A percentile compares a stretch with the other conserved stretches of the same genome.
Evolutionary conservation across 1,139 yeast genomes (phyloP).

Genomic region (Kodamaea derodonti): DNA sequence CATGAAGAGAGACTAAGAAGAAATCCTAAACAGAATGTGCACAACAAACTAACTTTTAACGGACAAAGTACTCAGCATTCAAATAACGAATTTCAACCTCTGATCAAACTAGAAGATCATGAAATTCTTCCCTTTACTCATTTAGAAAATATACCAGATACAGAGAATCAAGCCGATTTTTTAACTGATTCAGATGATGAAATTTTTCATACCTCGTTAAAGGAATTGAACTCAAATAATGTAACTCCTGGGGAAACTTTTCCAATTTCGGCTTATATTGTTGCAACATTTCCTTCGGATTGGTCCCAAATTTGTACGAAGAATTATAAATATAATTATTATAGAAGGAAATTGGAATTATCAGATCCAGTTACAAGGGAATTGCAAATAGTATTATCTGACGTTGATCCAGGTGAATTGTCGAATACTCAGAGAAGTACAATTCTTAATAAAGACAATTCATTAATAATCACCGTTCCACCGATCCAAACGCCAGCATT

Average conservation of each 20-base stretch:
- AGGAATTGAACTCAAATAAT: background rate
- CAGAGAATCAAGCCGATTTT: constrained; percentile 4
- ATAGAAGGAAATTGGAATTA: constrained; percentile 5
- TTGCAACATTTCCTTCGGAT: constrained; percentile 22
- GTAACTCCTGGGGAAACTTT: constrained; percentile 10
- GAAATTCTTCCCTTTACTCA: constrained; percentile 3
- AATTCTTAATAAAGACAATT: constrained; percentile 12
- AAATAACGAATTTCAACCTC: background rate
- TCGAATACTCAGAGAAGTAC: constrained; percentile 3
- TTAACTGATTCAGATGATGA: constrained; percentile 1
- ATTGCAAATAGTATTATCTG: constrained; percentile 21
- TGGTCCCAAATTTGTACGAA: constrained; percentile 25
- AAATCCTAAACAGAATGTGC: background rate
- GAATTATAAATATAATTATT: constrained; percentile 12
- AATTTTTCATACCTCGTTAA: background rate
- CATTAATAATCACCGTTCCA: constrained; percentile 16
- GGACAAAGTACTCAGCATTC: background rate
- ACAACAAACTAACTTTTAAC: background rate
- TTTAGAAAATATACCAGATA: constrained; percentile 5
- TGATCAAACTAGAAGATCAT: background rate
- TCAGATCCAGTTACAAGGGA: constrained; percentile 24
- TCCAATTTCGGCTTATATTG: constrained; percentile 15
- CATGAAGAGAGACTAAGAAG: constrained; percentile 1
- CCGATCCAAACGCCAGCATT: constrained; percentile 15
- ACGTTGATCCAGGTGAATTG: constrained; percentile 5